Conservation (phyloP, 2,329 filamentous ascomycete genomes). For the Domatiomyces globalis region DNA sequence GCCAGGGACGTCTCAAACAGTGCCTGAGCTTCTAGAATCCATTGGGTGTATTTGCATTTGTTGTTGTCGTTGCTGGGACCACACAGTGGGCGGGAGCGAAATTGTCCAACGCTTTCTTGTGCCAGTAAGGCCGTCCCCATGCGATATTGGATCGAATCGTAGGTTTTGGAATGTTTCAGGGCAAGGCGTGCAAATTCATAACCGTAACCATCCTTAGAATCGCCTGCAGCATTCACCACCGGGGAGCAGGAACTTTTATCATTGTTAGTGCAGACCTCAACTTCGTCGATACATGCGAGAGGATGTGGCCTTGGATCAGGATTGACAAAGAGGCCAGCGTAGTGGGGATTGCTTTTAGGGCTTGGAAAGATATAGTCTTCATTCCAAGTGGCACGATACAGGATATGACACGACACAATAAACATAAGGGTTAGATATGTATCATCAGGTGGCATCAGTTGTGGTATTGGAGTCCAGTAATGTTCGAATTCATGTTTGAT, state of each 20-base stretch:
- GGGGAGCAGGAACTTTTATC: not conserved
- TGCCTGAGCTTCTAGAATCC: constrained; percentile 1
- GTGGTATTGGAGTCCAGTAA: not conserved
- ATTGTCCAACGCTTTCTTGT: not conserved
- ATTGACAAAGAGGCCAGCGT: not conserved
- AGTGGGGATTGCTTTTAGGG: not conserved
- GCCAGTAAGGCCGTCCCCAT: constrained; percentile 1
- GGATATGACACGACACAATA: constrained; percentile 2
- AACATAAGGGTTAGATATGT: constrained; percentile 5
- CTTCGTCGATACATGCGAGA: constrained; percentile 4
- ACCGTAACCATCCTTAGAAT: not conserved
- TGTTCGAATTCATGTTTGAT: not conserved
- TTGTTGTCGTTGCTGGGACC: no score
- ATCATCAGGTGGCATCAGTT: not conserved
- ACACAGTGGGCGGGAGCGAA: not conserved
- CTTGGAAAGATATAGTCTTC: constrained; percentile 4
- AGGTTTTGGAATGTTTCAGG: constrained; percentile 1
- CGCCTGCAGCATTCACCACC: no score
- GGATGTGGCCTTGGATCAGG: not conserved
- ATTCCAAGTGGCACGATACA: constrained; percentile 1
- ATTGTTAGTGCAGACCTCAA: constrained; percentile 2
- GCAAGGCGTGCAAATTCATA: constrained; percentile 3
- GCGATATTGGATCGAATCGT: not conserved
- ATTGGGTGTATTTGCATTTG: not conserved
- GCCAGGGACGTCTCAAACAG: constrained; percentile 3